Percentiles rank a stretch among this genome's conserved stretches.
Evolutionary conservation across 257 asterid genomes (phyloP).

Genomic region (Mentha longifolia): DNA sequence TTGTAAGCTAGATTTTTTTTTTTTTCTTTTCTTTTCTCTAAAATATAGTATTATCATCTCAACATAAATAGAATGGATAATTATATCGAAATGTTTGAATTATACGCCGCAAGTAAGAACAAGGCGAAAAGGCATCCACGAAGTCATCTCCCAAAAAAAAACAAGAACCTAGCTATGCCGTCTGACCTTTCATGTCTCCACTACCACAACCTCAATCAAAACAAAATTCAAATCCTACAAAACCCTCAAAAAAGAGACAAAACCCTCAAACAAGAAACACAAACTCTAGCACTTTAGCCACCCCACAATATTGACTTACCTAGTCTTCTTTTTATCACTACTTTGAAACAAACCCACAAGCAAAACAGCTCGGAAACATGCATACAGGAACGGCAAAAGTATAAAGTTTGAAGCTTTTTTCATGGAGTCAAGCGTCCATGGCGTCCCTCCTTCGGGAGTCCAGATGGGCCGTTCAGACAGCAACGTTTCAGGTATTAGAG

Average conservation of each 20-base stretch:
- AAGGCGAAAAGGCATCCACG: conserved; percentile 31
- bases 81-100: too few species aligned
- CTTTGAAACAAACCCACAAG: conserved; percentile 21
- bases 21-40: too few species aligned
- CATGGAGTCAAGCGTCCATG: conserved; percentile 58
- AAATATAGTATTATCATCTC: too few species aligned
- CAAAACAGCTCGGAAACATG: conserved; percentile 28
- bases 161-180: not conserved
- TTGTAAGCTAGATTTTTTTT: too few species aligned
- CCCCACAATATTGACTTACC: conserved; percentile 16
- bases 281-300: not conserved
- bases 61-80: too few species aligned
- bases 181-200: conserved; percentile 29
- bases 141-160: conserved; percentile 21
- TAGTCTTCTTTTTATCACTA: conserved; percentile 10
- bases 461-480: conserved; percentile 52
- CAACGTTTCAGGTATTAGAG: conserved; percentile 76
- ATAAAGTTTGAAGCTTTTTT: conserved; percentile 33
- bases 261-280: conserved; percentile 33
- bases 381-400: conserved; percentile 6
- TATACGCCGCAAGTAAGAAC: not conserved
- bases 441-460: conserved; percentile 63
- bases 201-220: conserved; percentile 39
- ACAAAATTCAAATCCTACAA: conserved; percentile 33
- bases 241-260: conserved; percentile 36